phyloP scores from a whole-genome alignment of 495 filamentous ascomycete genomes.

The Cercophora sp. region DNA sequence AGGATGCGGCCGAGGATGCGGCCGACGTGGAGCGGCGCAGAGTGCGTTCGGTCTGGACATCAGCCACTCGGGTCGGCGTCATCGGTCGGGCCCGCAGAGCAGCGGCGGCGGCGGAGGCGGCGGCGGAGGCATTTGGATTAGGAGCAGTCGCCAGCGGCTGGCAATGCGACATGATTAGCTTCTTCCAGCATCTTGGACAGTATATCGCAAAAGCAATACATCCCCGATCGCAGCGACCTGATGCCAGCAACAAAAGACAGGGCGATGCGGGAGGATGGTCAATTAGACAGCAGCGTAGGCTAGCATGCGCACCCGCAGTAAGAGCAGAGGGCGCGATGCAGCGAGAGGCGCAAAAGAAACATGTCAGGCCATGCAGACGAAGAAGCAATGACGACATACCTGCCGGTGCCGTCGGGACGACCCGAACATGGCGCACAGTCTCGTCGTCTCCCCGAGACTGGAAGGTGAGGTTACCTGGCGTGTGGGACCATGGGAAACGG shows the following conservation, averaged over 20 bases:
- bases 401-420: constrained; percentile 43
- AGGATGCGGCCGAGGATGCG: constrained; percentile 57
- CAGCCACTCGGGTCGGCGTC: constrained; percentile 70
- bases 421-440: constrained; percentile 35
- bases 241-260: not conserved
- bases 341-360: too few relatives aligned
- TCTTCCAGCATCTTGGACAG: too few relatives aligned
- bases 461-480: constrained; percentile 12
- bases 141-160: constrained; percentile 59
- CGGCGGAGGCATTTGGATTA: constrained; percentile 66
- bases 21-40: constrained; percentile 63
- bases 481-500: constrained; percentile 19
- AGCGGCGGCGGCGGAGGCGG: constrained; percentile 76
- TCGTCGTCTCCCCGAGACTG: constrained; percentile 10
- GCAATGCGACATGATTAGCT: too few relatives aligned
- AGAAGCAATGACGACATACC: constrained; percentile 41
- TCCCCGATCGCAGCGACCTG: too few relatives aligned
- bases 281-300: not conserved
- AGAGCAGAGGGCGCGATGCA: constrained; percentile 1
- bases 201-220: too few relatives aligned
- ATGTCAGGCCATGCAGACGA: too few relatives aligned
- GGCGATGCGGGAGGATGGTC: not conserved
- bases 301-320: not conserved
- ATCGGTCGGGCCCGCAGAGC: constrained; percentile 72
- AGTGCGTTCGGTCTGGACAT: constrained; percentile 85